Evolutionary conservation across 768 basidiomycete genomes (phyloP), one percentile per base, ranked within the genome.

Genomic region (Leucogyrophana mollusca): DNA sequence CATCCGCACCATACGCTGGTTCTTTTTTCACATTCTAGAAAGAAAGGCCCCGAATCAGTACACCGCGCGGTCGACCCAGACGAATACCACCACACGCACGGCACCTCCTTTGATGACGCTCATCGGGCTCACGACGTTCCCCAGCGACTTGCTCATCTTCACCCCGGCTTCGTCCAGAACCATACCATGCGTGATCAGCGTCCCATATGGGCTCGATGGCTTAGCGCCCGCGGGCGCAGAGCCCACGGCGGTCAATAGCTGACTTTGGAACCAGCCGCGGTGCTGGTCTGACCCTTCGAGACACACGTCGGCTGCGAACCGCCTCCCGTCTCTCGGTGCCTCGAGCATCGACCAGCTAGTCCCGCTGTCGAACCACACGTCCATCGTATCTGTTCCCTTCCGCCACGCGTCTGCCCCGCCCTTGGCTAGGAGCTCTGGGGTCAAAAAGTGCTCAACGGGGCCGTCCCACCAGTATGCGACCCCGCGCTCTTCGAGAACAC

Each of bases 331-430:
- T 16, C 64, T 72, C 40, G 72, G 68, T 30, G 69, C 68, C 5
- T 57, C 53, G 14, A 95, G 68, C 73, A 90, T 77, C 2, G 90
- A 84, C 95, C 95, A 99, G 3, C 94, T 90, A 2, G 89, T 84
- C 4, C 95, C 95, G 56, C 91, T 94, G 67, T 99, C 95, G 55
- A 97, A 98, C 95, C 95, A 99, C 13, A 99, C 95, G 63, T 99
- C 95, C 85, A 98, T 93, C 2, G 95, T 99, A 61, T 99, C 95
- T 2, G 80, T 84, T 8, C 94, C 87, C 62, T 92, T 94, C 38
- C 71, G 66, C 82, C 86, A 94, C 1, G 65, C 66, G 44, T 73
- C 23, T n/a, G 46, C 41, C 13, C 43, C 67, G 7, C 76, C 77
- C n/a, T 73, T 67, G 40, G 72, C 69, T 4, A 66, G 61, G 16